phyloP scores from a whole-genome alignment of 768 basidiomycete species.

The Ramaria sp. region DNA sequence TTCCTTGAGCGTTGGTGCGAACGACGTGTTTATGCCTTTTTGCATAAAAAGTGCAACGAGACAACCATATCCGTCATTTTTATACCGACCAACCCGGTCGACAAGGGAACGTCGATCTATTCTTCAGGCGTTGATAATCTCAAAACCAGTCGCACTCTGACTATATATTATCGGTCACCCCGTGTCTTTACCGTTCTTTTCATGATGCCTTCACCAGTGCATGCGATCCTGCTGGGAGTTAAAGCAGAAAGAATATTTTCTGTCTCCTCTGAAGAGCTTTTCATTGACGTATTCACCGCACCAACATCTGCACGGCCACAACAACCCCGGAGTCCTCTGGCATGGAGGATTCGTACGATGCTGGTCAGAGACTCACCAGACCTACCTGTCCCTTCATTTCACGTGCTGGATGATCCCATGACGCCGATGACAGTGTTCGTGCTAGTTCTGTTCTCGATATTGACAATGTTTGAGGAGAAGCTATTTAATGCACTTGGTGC shows the following conservation, averaged over 20 bases:
- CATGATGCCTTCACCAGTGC: constrained; percentile 31
- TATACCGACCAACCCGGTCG: constrained; percentile 23
- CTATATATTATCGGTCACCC: constrained; percentile 34
- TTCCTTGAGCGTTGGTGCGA: constrained; percentile 21
- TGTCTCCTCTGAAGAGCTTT: constrained; percentile 24
- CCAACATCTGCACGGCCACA: not conserved
- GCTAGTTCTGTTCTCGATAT: constrained; percentile 18
- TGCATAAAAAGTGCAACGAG: constrained; percentile 25
- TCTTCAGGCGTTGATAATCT: not conserved
- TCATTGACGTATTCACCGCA: constrained; percentile 24
- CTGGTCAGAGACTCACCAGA: constrained; percentile 11
- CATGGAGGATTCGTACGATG: not conserved
- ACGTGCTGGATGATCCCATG: constrained; percentile 16
- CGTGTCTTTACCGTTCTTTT: constrained; percentile 39
- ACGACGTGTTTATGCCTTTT: constrained; percentile 22
- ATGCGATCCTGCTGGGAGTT: constrained; percentile 30
- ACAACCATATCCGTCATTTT: constrained; percentile 28
- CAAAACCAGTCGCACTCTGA: constrained; percentile 15
- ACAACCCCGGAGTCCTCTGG: not conserved
- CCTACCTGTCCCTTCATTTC: constrained; percentile 15
- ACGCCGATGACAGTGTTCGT: constrained; percentile 12
- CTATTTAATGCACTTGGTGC: constrained; percentile 31
- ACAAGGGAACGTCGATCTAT: not conserved
- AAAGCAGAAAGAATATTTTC: constrained; percentile 23
- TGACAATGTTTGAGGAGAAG: constrained; percentile 28